Evolutionary conservation across 202 grass and related monocot species (phyloP), one percentile per base, ranked within the genome.

Genomic region (Saccharum hybrid): DNA sequence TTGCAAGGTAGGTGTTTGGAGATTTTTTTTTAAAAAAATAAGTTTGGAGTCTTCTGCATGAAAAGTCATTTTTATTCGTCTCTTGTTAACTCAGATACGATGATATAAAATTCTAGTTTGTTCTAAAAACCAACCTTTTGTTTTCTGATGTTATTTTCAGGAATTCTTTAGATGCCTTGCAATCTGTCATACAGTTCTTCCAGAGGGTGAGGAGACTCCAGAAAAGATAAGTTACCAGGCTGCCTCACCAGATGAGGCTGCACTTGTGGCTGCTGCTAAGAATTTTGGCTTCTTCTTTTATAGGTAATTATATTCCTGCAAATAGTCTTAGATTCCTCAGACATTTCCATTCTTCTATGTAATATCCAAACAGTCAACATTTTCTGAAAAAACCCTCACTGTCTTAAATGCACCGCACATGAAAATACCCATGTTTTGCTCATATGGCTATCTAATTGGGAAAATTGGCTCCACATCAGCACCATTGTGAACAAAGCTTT

Each of bases 131-230:
- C 30, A 48, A 77, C 59, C 37, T 3, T 71, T 73, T 86, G 65
- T 76, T 86, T 75, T 5, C 48, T 82, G 37, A 67, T 71, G 14
- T 84, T 51, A 63, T 16, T 80, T 90, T 22, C 86, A 99, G 96
- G 91, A 99, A 99, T 99, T 99, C 79, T 99, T 96, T 76, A 96
- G 91, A 88, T 99, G 96, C 82, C 96, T 99, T 86, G 96, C 93
- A 67, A 42, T 99, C 80, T 99, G 96, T 87, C 96, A 99, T 89
- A 99, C 96, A 63, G 96, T 99, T 89, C 96, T 99, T 89, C 96
- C 96, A 80, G 96, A 99, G 86, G 96, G 96, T 13, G 93, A 99
- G 66, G 93, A 96, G 81, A 92, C 93, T 73, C 96, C 84, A 0
- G 96, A 96, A 91, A 96, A 99, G 78, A 96, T 99, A 28, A 90